A percentile compares a stretch with the other conserved stretches of the same genome.
phyloP scores from a whole-genome alignment of 306 rosid genomes.

The Castanospermum australe region DNA sequence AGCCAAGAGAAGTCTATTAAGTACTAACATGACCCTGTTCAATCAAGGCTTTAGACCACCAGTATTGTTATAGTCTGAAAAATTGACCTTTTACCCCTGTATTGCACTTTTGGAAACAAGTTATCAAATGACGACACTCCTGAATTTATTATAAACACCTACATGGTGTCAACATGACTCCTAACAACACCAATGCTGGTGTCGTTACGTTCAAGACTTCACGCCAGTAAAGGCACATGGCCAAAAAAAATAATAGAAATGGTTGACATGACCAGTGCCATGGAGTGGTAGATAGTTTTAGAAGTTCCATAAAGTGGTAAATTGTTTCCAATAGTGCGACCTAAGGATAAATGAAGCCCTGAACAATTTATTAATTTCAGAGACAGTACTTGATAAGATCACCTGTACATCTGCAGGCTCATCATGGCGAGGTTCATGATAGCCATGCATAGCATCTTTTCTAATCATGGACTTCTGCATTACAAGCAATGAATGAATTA shows the following conservation, averaged over 20 bases:
- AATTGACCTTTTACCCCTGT: too few species aligned
- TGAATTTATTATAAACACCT: too few species aligned
- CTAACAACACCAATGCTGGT: too few species aligned
- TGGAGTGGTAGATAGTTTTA: too few species aligned
- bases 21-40: too few species aligned
- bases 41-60: not conserved
- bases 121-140: too few species aligned
- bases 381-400: slow-evolving; percentile 32
- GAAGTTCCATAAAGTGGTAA: not conserved
- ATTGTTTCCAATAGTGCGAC: not conserved
- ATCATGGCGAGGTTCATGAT: slow-evolving; percentile 32
- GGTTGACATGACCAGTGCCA: not conserved
- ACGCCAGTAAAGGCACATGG: too few species aligned
- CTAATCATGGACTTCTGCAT: slow-evolving; percentile 57
- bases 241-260: not conserved
- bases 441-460: slow-evolving; percentile 14
- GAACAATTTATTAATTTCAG: slow-evolving; percentile 21
- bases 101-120: too few species aligned
- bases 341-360: not conserved
- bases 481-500: slow-evolving; percentile 20
- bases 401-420: slow-evolving; percentile 65
- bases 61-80: not conserved
- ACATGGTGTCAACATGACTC: too few species aligned
- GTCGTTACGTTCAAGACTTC: too few species aligned
- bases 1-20: not conserved